phyloP scores from a whole-genome alignment of 169 alveolate genomes.

The Cryptosporidium bovis region DNA sequence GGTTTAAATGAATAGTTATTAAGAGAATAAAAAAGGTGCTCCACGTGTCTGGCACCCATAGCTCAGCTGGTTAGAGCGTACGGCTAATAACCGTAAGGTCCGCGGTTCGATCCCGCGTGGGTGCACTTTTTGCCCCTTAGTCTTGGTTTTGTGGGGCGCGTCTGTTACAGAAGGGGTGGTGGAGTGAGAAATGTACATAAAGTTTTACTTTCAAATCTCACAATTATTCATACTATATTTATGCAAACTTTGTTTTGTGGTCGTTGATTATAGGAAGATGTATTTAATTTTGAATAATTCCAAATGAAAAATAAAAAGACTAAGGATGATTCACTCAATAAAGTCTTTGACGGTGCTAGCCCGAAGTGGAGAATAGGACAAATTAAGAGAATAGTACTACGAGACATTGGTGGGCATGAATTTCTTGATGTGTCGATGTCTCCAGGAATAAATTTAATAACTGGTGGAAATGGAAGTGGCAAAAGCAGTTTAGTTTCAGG shows the following conservation, averaged over 20 bases:
- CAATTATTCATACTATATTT: too few relatives aligned
- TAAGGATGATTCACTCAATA: background rate
- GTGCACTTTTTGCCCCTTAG: conserved; percentile 74
- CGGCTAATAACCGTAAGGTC: conserved; percentile 98
- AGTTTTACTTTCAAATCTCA: too few relatives aligned
- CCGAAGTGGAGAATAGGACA: conserved; percentile 52
- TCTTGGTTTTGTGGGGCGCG: background rate
- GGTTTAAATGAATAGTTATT: background rate
- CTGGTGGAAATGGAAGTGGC: conserved; percentile 75
- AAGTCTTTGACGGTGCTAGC: background rate
- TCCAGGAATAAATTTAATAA: conserved; percentile 46
- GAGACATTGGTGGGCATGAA: conserved; percentile 71
- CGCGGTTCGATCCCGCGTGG: conserved; percentile 98
- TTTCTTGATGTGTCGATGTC: conserved; percentile 23
- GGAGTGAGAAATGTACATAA: too few relatives aligned
- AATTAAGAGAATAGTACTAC: conserved; percentile 38
- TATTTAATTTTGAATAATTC: background rate
- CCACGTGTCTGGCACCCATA: conserved; percentile 81
- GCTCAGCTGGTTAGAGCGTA: conserved; percentile 98
- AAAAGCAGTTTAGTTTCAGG: conserved; percentile 71
- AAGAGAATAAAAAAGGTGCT: background rate
- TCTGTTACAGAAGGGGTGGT: too few relatives aligned
- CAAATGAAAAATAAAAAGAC: background rate
- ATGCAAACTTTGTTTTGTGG: too few relatives aligned
- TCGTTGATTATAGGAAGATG: background rate